These are phyloP conservation scores for Aspergillus nomiae DNA, from an alignment of 2,329 filamentous ascomycete species.

Conservation along the genomic window DNA sequence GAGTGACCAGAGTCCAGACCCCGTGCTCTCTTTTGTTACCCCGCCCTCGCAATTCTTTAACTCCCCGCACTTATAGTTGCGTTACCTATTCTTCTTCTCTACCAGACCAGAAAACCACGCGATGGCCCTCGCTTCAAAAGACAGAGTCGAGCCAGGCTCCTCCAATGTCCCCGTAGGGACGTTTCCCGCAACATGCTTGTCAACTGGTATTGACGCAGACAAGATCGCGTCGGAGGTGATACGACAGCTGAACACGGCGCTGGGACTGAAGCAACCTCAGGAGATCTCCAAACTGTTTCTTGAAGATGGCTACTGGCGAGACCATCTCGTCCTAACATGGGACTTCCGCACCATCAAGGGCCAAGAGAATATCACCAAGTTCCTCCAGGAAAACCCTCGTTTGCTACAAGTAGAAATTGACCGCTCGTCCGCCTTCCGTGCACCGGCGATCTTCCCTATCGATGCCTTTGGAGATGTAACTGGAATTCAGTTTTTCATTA, in stretches of 20 bases:
- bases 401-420: conserved; percentile 52
- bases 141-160: conserved; percentile 56
- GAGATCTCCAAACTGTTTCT: conserved; percentile 50
- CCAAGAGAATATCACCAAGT: conserved; percentile 39
- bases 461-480: conserved; percentile 53
- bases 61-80: background rate
- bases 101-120: background rate
- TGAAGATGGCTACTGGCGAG: conserved; percentile 59
- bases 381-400: conserved; percentile 41
- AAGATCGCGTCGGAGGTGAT: conserved; percentile 41
- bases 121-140: conserved; percentile 35
- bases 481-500: conserved; percentile 61
- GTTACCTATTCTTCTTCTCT: no score
- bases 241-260: conserved; percentile 41
- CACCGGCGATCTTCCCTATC: conserved; percentile 50
- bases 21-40: background rate
- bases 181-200: conserved; percentile 44
- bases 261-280: conserved; percentile 37
- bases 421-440: conserved; percentile 45
- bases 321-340: conserved; percentile 60
- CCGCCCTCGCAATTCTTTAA: background rate
- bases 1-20: background rate
- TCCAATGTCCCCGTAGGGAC: conserved; percentile 51
- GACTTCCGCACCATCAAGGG: conserved; percentile 58
- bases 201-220: conserved; percentile 38